Evolutionary conservation across 1,139 yeast species (phyloP), one percentile per base, ranked within the genome.

Genomic region (Lodderomyces margitis): DNA sequence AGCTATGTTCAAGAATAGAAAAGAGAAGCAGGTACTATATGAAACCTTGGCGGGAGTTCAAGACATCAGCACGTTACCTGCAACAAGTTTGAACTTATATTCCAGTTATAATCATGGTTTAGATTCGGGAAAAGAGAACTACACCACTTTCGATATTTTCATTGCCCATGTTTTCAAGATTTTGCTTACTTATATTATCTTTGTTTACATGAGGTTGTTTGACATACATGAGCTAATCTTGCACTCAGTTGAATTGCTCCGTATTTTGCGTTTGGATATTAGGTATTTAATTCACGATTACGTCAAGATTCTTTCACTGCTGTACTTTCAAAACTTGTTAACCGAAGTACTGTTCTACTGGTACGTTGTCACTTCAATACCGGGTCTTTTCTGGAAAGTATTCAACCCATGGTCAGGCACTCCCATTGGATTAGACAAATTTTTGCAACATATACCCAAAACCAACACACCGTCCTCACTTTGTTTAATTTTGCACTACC

Each of bases 141-240:
- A 51, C n/a, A 43, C 50, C 8, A 60, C 66, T 7, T 42, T 41
- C n/a, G 53, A 50, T 16, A 23, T 61, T 2, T 46, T 61, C 21
- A 48, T 46, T 33, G 49, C 50, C 14, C 66, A 61, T 45, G 11
- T 59, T 1, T 41, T 41, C 14, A 46, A 59, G 25, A 41, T 60
- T 10, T 14, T 47, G 10, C 46, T 58, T 34, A 38, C 50, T 4
- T 30, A 40, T 23, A 28, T 36, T 8, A 36, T 46, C 5, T 49
- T 39, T 31, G 12, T 38, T 16, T 47, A 48, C 34, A 41, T 49
- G 40, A 20, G 37, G 20, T 17, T 47, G 6, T 39, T 27, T 17
- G 16, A 19, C 8, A 17, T 43, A 8, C 36, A 42, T 31, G 25
- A 37, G 15, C 23, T 12, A 8, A 15, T 43, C 23, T 21, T 33